Conservation (phyloP, 1,284 basidiomycete species). For the Golubevia sp. region DNA sequence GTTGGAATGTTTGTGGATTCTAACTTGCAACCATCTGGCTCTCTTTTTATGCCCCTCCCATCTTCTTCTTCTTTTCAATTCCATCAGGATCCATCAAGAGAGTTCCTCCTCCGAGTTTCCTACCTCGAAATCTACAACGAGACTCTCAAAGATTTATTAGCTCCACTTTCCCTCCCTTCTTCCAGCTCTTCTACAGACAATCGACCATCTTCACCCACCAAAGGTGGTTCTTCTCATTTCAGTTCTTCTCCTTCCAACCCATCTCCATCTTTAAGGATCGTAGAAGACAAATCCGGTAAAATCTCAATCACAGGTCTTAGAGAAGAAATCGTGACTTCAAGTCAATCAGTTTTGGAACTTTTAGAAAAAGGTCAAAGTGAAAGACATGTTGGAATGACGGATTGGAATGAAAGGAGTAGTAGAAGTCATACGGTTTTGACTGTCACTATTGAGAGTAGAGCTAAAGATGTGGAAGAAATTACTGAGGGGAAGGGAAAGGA, state of each 20-base stretch:
- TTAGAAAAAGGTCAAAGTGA: conserved; percentile 83
- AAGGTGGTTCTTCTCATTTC: conserved; percentile 21
- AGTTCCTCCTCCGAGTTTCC: conserved; percentile 66
- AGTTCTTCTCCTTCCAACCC: conserved; percentile 7
- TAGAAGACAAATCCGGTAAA: conserved; percentile 61
- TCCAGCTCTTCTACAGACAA: neutral
- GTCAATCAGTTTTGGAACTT: conserved; percentile 67
- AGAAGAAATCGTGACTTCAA: conserved; percentile 66
- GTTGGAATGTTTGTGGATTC: too few relatives aligned
- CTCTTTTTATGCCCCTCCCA: conserved; percentile 37
- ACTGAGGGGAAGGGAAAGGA: conserved; percentile 13
- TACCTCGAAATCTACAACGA: conserved; percentile 71
- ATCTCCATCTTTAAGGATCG: conserved; percentile 26
- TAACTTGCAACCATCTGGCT: neutral
- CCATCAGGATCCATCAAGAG: conserved; percentile 55
- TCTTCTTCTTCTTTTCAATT: conserved; percentile 5
- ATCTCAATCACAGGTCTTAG: conserved; percentile 65
- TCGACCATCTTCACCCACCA: conserved; percentile 21
- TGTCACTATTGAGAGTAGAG: conserved; percentile 62
- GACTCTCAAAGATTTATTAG: conserved; percentile 65
- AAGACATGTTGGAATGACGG: conserved; percentile 87
- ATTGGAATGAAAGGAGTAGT: conserved; percentile 94
- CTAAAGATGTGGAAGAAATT: conserved; percentile 7
- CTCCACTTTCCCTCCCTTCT: conserved; percentile 12
- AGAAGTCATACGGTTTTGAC: conserved; percentile 79